Evolutionary conservation across 2,329 filamentous ascomycete species (phyloP).

Genomic region (Xylaria digitata): DNA sequence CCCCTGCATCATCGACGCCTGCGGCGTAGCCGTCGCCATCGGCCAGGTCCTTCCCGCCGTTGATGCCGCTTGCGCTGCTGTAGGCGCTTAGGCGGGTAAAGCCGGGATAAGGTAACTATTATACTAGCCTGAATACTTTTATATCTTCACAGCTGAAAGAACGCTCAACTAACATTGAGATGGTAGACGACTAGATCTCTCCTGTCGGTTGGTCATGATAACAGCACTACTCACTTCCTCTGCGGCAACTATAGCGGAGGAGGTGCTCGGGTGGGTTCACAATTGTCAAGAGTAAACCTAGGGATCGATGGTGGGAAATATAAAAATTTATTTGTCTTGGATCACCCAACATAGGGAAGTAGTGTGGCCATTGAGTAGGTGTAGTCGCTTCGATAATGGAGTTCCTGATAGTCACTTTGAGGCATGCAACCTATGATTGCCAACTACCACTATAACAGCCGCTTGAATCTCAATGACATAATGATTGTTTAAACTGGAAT

Average conservation of each 20-base stretch:
- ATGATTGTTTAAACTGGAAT: too few relatives aligned
- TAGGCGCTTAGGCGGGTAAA: constrained; percentile 1
- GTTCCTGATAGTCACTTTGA: too few relatives aligned
- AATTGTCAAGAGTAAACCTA: background rate
- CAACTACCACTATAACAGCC: too few relatives aligned
- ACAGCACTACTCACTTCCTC: background rate
- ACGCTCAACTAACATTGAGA: background rate
- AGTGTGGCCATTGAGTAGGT: too few relatives aligned
- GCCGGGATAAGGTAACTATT: background rate
- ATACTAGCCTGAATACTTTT: background rate
- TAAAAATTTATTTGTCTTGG: background rate
- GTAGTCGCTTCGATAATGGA: too few relatives aligned
- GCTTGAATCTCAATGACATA: too few relatives aligned
- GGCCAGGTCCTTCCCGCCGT: constrained; percentile 31
- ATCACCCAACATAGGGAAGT: background rate
- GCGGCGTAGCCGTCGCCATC: constrained; percentile 15
- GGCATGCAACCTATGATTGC: too few relatives aligned
- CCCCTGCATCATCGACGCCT: constrained; percentile 29
- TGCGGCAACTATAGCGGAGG: too few relatives aligned
- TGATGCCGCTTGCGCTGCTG: constrained; percentile 18
- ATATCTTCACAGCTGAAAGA: too few relatives aligned
- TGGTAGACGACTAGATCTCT: background rate
- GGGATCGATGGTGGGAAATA: background rate
- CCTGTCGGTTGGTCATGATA: background rate
- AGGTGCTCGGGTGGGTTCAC: too few relatives aligned